These are phyloP conservation scores for Haplographium delicatum DNA, from an alignment of 495 filamentous ascomycete genomes.

Conservation along the genomic window DNA sequence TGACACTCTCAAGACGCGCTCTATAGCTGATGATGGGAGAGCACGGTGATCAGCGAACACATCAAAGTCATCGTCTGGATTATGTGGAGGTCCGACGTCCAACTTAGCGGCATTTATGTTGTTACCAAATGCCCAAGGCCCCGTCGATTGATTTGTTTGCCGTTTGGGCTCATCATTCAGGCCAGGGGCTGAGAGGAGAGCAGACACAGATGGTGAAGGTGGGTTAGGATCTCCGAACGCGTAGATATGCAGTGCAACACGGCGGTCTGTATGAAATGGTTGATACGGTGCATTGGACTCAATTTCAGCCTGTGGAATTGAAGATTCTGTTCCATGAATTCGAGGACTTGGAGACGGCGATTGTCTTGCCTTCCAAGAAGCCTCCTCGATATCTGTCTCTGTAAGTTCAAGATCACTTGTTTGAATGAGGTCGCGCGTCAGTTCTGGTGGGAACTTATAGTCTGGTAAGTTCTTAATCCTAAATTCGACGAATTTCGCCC, in stretches of 20 bases:
- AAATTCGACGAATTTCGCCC: constrained; percentile 57
- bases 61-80: constrained; percentile 38
- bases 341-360: constrained; percentile 17
- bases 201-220: constrained; percentile 22
- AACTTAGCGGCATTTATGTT: constrained; percentile 55
- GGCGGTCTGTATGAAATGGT: constrained; percentile 82
- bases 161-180: background rate
- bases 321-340: constrained; percentile 34
- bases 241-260: constrained; percentile 67
- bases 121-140: constrained; percentile 69
- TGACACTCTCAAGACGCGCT: constrained; percentile 36
- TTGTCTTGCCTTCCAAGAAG: constrained; percentile 19
- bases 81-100: constrained; percentile 46
- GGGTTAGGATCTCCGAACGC: constrained; percentile 8
- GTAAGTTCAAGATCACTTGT: constrained; percentile 44
- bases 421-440: constrained; percentile 40
- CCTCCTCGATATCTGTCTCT: constrained; percentile 38
- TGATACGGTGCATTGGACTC: constrained; percentile 88
- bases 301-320: constrained; percentile 84
- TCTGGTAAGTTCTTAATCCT: constrained; percentile 55
- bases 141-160: constrained; percentile 4
- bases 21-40: constrained; percentile 50
- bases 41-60: constrained; percentile 42
- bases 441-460: constrained; percentile 36
- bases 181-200: constrained; percentile 9